Evolutionary conservation across 2,329 filamentous ascomycete species (phyloP).

Genomic region (Alternaria brassicae): DNA sequence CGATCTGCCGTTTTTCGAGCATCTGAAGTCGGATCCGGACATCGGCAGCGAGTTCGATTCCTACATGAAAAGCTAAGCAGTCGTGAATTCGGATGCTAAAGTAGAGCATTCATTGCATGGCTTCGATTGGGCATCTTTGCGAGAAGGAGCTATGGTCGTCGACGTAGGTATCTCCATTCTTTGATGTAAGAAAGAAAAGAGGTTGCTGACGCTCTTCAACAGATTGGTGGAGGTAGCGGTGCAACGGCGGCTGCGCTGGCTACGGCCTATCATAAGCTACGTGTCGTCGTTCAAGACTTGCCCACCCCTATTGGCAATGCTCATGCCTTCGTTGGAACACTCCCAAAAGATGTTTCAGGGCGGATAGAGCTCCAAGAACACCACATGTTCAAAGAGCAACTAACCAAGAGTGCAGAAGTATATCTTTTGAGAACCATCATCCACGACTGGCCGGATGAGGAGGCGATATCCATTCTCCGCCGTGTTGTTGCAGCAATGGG

Average conservation of each 20-base stretch:
- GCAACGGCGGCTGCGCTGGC: neutral
- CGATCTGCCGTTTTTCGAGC: neutral
- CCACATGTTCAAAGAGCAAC: constrained; percentile 1
- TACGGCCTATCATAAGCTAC: neutral
- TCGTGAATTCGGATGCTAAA: neutral
- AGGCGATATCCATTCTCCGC: neutral
- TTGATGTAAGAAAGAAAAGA: neutral
- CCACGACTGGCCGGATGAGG: neutral
- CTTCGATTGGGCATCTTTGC: neutral
- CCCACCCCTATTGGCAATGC: neutral
- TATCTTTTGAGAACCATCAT: constrained; percentile 3
- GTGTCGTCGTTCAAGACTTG: neutral
- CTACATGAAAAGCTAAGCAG: neutral
- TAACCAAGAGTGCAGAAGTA: neutral
- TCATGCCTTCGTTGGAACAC: neutral
- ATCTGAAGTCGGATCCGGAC: neutral
- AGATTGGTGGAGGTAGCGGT: neutral
- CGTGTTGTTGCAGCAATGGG: neutral
- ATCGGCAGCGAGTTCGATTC: neutral
- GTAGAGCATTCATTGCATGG: neutral
- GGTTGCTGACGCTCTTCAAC: neutral
- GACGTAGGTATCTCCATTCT: neutral
- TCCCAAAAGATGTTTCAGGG: neutral
- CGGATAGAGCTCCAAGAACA: constrained; percentile 2
- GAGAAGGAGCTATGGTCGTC: neutral